A percentile compares a stretch with the other conserved stretches of the same genome.
phyloP scores from a whole-genome alignment of 1,284 basidiomycete genomes.

The Blastosporella zonata region DNA sequence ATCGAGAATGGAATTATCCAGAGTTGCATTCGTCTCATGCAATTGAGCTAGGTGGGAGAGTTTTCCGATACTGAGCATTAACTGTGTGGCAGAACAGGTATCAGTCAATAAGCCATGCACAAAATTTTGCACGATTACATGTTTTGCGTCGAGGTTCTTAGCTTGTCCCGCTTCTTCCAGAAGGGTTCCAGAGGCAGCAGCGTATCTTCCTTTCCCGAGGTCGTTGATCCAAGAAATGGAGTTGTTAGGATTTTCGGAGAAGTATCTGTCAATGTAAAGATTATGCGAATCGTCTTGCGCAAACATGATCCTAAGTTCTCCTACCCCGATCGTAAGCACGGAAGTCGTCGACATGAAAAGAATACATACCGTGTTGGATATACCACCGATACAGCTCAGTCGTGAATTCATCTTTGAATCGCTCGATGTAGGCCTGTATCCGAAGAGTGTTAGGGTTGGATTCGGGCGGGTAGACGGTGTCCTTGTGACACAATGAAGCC shows the following conservation, averaged over 20 bases:
- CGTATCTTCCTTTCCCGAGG: slow-evolving; percentile 68
- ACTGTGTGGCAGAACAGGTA: slow-evolving; percentile 40
- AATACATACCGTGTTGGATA: slow-evolving; percentile 63
- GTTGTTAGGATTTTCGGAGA: slow-evolving; percentile 60
- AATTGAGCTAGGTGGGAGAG: slow-evolving; percentile 78
- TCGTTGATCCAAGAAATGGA: slow-evolving; percentile 90
- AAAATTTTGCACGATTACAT: slow-evolving; percentile 44
- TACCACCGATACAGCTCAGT: slow-evolving; percentile 88
- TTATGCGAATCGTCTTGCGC: slow-evolving; percentile 64
- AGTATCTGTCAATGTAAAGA: slow-evolving; percentile 73
- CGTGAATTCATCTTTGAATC: slow-evolving; percentile 83
- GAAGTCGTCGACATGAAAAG: background rate
- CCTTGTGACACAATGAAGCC: slow-evolving; percentile 77
- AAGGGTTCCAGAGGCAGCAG: slow-evolving; percentile 64
- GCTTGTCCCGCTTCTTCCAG: slow-evolving; percentile 58
- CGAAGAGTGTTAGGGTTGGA: slow-evolving; percentile 57
- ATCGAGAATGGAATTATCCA: slow-evolving; percentile 52
- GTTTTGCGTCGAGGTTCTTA: slow-evolving; percentile 62
- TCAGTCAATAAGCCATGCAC: slow-evolving; percentile 6
- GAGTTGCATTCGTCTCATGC: slow-evolving; percentile 49
- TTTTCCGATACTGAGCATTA: slow-evolving; percentile 91
- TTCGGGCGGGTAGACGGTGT: slow-evolving; percentile 58
- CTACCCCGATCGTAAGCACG: slow-evolving; percentile 35
- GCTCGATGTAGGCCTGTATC: slow-evolving; percentile 75
- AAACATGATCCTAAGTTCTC: slow-evolving; percentile 73